Conservation (phyloP, 192 early-diverging fungal genomes). For the Coemansia guatemalensis region DNA sequence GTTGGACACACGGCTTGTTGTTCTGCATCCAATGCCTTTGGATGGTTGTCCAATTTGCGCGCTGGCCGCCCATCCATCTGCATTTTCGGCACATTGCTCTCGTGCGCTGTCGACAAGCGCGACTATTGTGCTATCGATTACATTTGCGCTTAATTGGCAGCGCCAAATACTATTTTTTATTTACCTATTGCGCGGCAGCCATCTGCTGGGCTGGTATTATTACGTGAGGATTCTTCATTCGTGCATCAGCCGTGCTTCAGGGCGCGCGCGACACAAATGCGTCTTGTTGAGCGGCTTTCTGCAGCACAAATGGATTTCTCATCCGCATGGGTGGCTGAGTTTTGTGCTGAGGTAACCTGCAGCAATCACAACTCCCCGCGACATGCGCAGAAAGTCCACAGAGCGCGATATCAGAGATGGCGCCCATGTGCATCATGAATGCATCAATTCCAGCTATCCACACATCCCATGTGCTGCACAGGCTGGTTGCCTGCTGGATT, state of each 20-base stretch:
- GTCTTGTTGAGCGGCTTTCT: background rate
- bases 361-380: background rate
- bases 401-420: constrained; percentile 8
- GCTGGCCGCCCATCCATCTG: too few relatives aligned
- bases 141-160: background rate
- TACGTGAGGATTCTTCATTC: background rate
- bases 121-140: background rate
- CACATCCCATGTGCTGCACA: background rate
- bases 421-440: constrained; percentile 4
- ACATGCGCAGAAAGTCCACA: background rate
- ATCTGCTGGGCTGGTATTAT: background rate
- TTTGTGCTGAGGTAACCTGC: background rate
- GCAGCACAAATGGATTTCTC: background rate
- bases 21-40: background rate
- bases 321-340: constrained; percentile 15
- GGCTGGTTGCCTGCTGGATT: background rate
- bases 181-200: too few relatives aligned
- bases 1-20: background rate
- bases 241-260: background rate
- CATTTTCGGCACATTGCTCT: background rate
- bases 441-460: background rate
- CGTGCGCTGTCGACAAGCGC: background rate
- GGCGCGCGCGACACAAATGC: background rate
- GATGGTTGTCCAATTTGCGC: background rate
- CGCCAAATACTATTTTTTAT: background rate